Percentiles rank a stretch among this genome's conserved stretches.
Conservation (phyloP, 2,329 filamentous ascomycete genomes). For the Bipolaris cookei region DNA sequence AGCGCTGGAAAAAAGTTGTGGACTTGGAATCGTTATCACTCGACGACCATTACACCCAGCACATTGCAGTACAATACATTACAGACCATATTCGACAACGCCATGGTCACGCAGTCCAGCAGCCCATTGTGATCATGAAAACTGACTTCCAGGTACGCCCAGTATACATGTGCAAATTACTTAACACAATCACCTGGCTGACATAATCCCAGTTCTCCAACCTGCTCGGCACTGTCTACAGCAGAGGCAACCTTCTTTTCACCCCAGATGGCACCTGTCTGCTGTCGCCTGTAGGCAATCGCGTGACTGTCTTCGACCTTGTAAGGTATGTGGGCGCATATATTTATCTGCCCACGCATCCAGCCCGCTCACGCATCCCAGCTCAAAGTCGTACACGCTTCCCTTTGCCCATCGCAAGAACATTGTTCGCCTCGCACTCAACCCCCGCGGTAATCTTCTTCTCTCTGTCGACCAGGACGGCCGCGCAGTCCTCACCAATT, state of each 20-base stretch:
- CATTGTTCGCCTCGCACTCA: slow-evolving; percentile 84
- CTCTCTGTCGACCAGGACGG: slow-evolving; percentile 95
- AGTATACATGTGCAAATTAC: neutral
- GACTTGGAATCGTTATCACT: slow-evolving; percentile 13
- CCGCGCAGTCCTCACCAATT: slow-evolving; percentile 89
- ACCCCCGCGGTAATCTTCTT: slow-evolving; percentile 87
- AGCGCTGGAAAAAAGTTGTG: slow-evolving; percentile 43
- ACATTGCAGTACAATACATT: no score
- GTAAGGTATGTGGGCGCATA: slow-evolving; percentile 72
- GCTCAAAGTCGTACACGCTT: slow-evolving; percentile 86
- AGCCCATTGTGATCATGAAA: slow-evolving; percentile 72
- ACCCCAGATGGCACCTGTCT: slow-evolving; percentile 95
- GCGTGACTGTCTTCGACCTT: slow-evolving; percentile 93
- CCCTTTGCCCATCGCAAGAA: slow-evolving; percentile 94
- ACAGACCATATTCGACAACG: slow-evolving; percentile 13
- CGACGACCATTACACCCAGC: no score
- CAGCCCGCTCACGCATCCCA: slow-evolving; percentile 45
- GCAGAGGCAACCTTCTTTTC: slow-evolving; percentile 95
- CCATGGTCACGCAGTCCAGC: slow-evolving; percentile 13
- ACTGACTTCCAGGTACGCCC: slow-evolving; percentile 89
- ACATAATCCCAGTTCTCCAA: slow-evolving; percentile 84
- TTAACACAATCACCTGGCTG: slow-evolving; percentile 22
- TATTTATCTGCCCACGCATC: no score
- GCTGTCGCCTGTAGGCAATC: slow-evolving; percentile 94
- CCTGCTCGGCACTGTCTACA: slow-evolving; percentile 96